Percentiles rank a stretch among this genome's conserved stretches.
These are phyloP conservation scores for Pugionium cornutum DNA, from an alignment of 345 rosid species.

Conservation along the genomic window DNA sequence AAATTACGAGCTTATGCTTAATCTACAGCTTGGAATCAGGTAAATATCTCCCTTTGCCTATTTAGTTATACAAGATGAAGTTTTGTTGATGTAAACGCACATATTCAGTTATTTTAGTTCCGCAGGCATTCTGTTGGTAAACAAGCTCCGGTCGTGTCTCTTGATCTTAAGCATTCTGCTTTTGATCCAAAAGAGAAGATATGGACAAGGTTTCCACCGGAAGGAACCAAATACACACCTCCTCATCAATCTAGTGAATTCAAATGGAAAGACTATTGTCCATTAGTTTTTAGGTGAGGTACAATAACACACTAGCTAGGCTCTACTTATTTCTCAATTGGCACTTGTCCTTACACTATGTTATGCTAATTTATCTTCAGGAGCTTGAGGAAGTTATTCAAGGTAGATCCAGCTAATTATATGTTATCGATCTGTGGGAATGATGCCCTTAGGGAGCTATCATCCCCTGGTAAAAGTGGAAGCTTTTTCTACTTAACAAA, in stretches of 20 bases:
- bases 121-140: slow-evolving; percentile 82
- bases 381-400: slow-evolving; percentile 84
- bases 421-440: slow-evolving; percentile 95
- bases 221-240: slow-evolving; percentile 86
- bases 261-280: slow-evolving; percentile 96
- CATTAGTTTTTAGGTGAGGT: slow-evolving; percentile 81
- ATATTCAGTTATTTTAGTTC: background rate
- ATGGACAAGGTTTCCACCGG: slow-evolving; percentile 93
- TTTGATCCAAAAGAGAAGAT: slow-evolving; percentile 91
- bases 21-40: slow-evolving; percentile 77
- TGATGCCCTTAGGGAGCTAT: slow-evolving; percentile 88
- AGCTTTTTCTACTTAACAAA: slow-evolving; percentile 91
- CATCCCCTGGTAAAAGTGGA: slow-evolving; percentile 98
- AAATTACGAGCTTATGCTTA: slow-evolving; percentile 94
- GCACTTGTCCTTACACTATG: slow-evolving; percentile 1
- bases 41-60: slow-evolving; percentile 20
- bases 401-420: slow-evolving; percentile 93
- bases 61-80: background rate
- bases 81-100: background rate
- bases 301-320: background rate
- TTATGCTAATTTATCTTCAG: slow-evolving; percentile 40
- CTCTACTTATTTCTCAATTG: background rate
- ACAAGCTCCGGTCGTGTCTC: slow-evolving; percentile 65
- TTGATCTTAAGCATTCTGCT: slow-evolving; percentile 83
- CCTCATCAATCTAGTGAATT: slow-evolving; percentile 85